These are phyloP conservation scores for Apiospora phragmitis DNA, from an alignment of 2,329 filamentous ascomycete genomes.

Conservation along the genomic window DNA sequence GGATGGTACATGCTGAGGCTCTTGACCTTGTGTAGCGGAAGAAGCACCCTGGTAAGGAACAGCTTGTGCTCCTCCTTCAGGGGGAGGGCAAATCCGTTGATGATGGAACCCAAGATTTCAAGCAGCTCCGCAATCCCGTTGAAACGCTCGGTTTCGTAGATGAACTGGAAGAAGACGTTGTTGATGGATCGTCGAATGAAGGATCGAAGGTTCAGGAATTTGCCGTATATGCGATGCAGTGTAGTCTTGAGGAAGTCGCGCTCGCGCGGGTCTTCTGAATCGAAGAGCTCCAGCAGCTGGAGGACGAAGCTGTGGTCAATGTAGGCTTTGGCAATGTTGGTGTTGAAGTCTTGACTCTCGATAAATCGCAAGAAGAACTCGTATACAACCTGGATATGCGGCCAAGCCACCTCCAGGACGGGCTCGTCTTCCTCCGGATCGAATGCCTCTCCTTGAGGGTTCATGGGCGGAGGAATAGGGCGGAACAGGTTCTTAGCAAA, in stretches of 20 bases:
- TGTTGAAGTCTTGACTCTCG: constrained; percentile 99
- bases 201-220: constrained; percentile 95
- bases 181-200: constrained; percentile 99
- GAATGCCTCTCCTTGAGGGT: constrained; percentile 96
- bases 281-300: constrained; percentile 94
- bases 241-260: constrained; percentile 98
- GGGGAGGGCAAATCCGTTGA: constrained; percentile 96
- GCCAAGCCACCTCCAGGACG: constrained; percentile 97
- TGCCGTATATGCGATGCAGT: constrained; percentile 95
- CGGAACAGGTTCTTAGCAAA: constrained; percentile 98
- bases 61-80: constrained; percentile 99
- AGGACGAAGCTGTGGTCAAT: constrained; percentile 98
- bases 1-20: constrained; percentile 99
- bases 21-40: constrained; percentile 97
- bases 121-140: constrained; percentile 96
- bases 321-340: constrained; percentile 97
- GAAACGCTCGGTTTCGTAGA: constrained; percentile 97
- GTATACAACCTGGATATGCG: constrained; percentile 98
- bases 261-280: constrained; percentile 95
- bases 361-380: constrained; percentile 99
- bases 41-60: constrained; percentile 88
- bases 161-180: constrained; percentile 99
- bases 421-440: constrained; percentile 98
- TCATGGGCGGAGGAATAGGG: constrained; percentile 94
- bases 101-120: constrained; percentile 96